Evolutionary conservation across 176 grass and related monocot genomes (phyloP).

Genomic region (Oryza australiensis): DNA sequence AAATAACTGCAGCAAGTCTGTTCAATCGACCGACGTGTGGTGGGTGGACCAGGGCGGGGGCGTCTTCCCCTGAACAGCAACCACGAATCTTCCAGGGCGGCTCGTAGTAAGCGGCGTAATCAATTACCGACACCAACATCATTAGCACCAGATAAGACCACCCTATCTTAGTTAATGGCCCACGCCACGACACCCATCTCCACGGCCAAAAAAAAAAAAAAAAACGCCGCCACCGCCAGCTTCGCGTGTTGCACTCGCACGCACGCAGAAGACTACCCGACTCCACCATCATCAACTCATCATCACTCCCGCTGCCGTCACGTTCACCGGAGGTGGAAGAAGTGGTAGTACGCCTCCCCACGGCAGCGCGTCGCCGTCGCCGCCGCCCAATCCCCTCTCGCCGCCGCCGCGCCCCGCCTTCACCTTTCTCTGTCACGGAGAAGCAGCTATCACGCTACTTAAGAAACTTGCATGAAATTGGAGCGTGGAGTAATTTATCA

Average conservation of each 20-base stretch:
- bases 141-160: slow-evolving; percentile 23
- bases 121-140: slow-evolving; percentile 44
- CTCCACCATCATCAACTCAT: not conserved
- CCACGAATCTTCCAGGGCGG: slow-evolving; percentile 34
- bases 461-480: too few species aligned
- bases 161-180: not conserved
- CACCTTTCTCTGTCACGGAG: not conserved
- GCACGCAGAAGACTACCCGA: not conserved
- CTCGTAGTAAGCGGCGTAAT: slow-evolving; percentile 15
- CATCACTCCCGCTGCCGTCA: not conserved
- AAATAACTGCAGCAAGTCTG: not conserved
- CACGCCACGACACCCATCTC: not conserved
- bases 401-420: not conserved
- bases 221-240: slow-evolving; percentile 1
- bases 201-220: not conserved
- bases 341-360: not conserved
- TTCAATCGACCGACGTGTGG: not conserved
- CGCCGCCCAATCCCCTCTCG: slow-evolving; percentile 22
- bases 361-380: not conserved
- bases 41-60: not conserved
- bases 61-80: not conserved
- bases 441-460: not conserved
- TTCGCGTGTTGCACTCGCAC: not conserved
- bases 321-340: not conserved
- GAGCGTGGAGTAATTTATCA: too few species aligned